These are phyloP conservation scores for Bruguiera parviflora DNA, from an alignment of 345 rosid species.

Conservation along the genomic window DNA sequence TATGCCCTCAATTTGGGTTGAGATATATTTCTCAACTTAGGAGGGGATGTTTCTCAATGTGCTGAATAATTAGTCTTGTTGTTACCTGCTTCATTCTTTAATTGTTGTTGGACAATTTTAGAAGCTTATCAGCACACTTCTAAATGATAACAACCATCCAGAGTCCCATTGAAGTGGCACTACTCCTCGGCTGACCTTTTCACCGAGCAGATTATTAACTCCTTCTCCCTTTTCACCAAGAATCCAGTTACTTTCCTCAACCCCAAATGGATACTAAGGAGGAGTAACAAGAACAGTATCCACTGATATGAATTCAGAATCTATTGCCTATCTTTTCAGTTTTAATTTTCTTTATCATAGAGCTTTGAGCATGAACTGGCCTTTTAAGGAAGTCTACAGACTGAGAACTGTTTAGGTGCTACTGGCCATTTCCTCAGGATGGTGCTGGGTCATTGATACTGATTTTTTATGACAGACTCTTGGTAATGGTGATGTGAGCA, in stretches of 20 bases:
- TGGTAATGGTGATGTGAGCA: conserved; percentile 38
- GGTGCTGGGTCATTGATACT: conserved; percentile 42
- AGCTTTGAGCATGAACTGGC: conserved; percentile 26
- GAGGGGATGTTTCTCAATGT: too few species aligned
- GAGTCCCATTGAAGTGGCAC: too few species aligned
- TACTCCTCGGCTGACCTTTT: background rate
- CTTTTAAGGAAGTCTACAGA: conserved; percentile 30
- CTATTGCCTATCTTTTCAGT: conserved; percentile 8
- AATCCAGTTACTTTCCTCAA: background rate
- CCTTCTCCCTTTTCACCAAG: background rate
- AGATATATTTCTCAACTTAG: too few species aligned
- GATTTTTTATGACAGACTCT: conserved; percentile 77
- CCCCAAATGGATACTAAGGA: background rate
- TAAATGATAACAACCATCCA: too few species aligned
- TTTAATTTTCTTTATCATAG: conserved; percentile 1
- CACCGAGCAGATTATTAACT: background rate
- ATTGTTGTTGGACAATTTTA: too few species aligned
- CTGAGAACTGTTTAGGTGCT: conserved; percentile 51
- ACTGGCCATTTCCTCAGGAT: conserved; percentile 54
- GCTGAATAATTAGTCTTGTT: too few species aligned
- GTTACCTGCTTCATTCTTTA: too few species aligned
- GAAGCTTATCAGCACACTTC: too few species aligned
- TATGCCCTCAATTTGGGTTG: too few species aligned
- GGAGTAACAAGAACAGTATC: background rate
- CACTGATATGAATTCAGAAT: conserved; percentile 1